Percentiles rank a stretch among this genome's conserved stretches.
Conservation (phyloP, 148 eudicot species). For the Diospyros lotus region DNA sequence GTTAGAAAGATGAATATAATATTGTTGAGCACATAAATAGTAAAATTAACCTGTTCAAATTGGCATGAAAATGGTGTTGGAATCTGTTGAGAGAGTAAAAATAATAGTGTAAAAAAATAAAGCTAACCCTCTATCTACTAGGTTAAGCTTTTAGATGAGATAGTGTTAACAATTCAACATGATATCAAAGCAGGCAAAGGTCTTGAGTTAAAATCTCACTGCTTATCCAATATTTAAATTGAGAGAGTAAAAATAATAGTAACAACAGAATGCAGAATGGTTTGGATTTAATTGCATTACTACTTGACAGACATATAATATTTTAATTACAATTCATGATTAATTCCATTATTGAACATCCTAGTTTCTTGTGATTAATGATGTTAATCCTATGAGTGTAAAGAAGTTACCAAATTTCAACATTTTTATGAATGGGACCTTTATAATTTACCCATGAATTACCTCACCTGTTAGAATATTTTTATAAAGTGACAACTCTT, state of each 20-base stretch:
- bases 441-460: not conserved
- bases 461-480: slow-evolving; percentile 1
- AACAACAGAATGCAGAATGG: too few species aligned
- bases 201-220: too few species aligned
- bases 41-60: not conserved
- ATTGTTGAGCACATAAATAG: not conserved
- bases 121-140: too few species aligned
- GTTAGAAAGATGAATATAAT: not conserved
- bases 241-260: not conserved
- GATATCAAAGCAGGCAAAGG: too few species aligned
- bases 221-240: too few species aligned
- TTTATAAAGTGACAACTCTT: not conserved
- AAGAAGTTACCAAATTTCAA: not conserved
- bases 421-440: not conserved
- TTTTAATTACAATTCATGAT: not conserved
- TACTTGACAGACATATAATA: not conserved
- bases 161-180: too few species aligned
- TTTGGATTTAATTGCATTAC: not conserved
- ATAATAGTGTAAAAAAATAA: not conserved
- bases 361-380: not conserved
- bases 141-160: too few species aligned
- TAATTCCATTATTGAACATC: too few species aligned
- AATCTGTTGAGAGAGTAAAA: not conserved
- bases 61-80: not conserved
- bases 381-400: not conserved